Percentiles rank a stretch among this genome's conserved stretches.
These are phyloP conservation scores for Raphanus sativus DNA, from an alignment of 345 rosid genomes.

Conservation along the genomic window DNA sequence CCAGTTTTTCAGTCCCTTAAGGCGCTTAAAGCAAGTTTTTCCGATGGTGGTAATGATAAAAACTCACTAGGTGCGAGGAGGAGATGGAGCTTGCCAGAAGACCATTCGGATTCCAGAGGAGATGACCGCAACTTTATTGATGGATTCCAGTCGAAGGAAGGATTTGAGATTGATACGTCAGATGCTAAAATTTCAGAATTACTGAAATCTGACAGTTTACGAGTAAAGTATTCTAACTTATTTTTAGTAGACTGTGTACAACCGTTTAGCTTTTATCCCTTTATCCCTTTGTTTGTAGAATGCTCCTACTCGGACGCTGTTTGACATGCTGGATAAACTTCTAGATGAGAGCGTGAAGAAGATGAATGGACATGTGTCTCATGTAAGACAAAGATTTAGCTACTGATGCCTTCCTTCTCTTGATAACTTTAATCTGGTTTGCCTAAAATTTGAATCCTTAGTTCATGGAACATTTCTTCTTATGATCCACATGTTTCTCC, in stretches of 20 bases:
- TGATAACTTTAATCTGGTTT: conserved; percentile 14
- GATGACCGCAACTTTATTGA: conserved; percentile 43
- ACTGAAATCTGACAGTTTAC: conserved; percentile 62
- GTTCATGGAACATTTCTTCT: not conserved
- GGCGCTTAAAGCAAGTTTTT: conserved; percentile 56
- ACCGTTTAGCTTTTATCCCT: conserved; percentile 15
- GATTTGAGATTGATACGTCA: conserved; percentile 52
- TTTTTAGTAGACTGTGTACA: conserved; percentile 2
- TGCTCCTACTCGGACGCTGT: conserved; percentile 65
- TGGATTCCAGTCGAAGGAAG: conserved; percentile 47
- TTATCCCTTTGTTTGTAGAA: conserved; percentile 48
- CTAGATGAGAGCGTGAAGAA: conserved; percentile 71
- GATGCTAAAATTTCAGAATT: conserved; percentile 59
- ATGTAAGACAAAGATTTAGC: conserved; percentile 51
- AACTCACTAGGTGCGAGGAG: conserved; percentile 43
- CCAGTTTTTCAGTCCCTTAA: conserved; percentile 68
- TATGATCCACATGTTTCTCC: not conserved
- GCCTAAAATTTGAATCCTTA: conserved; percentile 4
- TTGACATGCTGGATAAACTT: conserved; percentile 56
- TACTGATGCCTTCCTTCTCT: conserved; percentile 17
- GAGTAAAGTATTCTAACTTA: conserved; percentile 49
- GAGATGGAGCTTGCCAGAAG: conserved; percentile 52
- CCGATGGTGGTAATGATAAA: conserved; percentile 41
- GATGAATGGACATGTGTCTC: conserved; percentile 63
- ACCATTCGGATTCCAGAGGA: conserved; percentile 30